Conservation (phyloP, 2,329 filamentous ascomycete species). For the Cladosporium sp. region DNA sequence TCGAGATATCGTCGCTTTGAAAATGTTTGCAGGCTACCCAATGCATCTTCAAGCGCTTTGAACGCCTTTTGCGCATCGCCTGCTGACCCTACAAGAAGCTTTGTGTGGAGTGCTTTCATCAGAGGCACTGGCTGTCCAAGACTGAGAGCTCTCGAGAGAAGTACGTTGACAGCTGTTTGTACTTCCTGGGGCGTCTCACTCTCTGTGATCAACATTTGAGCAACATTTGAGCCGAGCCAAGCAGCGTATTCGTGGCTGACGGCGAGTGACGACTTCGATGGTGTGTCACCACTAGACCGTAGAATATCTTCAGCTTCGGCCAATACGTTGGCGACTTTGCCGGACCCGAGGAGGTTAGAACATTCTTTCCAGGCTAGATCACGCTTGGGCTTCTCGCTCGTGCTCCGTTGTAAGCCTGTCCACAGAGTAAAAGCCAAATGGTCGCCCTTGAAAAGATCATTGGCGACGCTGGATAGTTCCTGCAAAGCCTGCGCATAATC, state of each 20-base stretch:
- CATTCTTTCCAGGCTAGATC: slow-evolving; percentile 65
- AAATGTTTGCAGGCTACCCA: slow-evolving; percentile 22
- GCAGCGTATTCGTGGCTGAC: slow-evolving; percentile 64
- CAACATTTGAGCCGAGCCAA: slow-evolving; percentile 72
- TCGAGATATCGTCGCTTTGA: slow-evolving; percentile 46
- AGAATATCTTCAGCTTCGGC: slow-evolving; percentile 60
- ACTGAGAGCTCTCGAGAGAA: slow-evolving; percentile 62
- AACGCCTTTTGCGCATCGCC: neutral
- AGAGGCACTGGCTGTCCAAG: slow-evolving; percentile 62
- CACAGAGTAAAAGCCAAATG: slow-evolving; percentile 47
- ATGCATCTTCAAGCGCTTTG: neutral
- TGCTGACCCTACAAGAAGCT: neutral
- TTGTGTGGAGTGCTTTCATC: slow-evolving; percentile 20
- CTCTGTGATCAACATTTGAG: slow-evolving; percentile 58
- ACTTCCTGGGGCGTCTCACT: slow-evolving; percentile 41
- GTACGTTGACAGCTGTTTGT: neutral
- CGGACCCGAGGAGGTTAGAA: slow-evolving; percentile 58
- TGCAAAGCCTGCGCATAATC: slow-evolving; percentile 19
- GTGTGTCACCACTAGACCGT: slow-evolving; percentile 44
- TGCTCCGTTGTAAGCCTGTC: slow-evolving; percentile 44
- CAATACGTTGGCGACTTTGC: slow-evolving; percentile 58
- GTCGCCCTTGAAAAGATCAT: slow-evolving; percentile 45
- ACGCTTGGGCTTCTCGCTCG: slow-evolving; percentile 45
- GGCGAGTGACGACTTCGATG: slow-evolving; percentile 61
- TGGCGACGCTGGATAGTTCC: slow-evolving; percentile 47